A percentile compares a stretch with the other conserved stretches of the same genome.
Evolutionary conservation across 352 stramenopile species (phyloP).

Genomic region (Pythium brachiatum): DNA sequence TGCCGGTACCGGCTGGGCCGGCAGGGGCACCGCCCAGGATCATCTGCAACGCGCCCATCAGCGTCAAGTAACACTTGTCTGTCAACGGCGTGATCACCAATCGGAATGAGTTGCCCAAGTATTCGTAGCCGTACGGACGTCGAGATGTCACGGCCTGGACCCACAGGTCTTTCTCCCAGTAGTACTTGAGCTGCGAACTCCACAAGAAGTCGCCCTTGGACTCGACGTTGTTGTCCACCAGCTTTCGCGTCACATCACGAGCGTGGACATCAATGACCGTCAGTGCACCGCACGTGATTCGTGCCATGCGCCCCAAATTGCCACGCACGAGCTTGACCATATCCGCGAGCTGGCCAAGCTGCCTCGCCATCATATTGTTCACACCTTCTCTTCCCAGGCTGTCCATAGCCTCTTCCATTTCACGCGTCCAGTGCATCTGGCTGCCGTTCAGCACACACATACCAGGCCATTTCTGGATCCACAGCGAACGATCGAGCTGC

Average conservation of each 20-base stretch:
- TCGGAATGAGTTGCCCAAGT: slow-evolving; percentile 94
- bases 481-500: slow-evolving; percentile 75
- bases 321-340: slow-evolving; percentile 93
- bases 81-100: slow-evolving; percentile 96
- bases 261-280: slow-evolving; percentile 96
- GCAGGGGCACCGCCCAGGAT: slow-evolving; percentile 92
- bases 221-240: slow-evolving; percentile 88
- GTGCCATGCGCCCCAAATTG: slow-evolving; percentile 83
- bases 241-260: slow-evolving; percentile 91
- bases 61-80: slow-evolving; percentile 95
- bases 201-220: slow-evolving; percentile 88
- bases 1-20: slow-evolving; percentile 92
- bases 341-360: slow-evolving; percentile 89
- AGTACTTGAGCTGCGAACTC: slow-evolving; percentile 90
- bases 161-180: slow-evolving; percentile 91
- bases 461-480: slow-evolving; percentile 92
- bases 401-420: slow-evolving; percentile 88
- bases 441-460: slow-evolving; percentile 91
- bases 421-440: slow-evolving; percentile 93
- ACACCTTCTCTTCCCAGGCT: slow-evolving; percentile 73
- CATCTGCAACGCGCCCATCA: slow-evolving; percentile 96
- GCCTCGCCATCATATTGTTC: slow-evolving; percentile 68
- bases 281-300: slow-evolving; percentile 88
- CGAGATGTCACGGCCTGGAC: slow-evolving; percentile 89
- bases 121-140: slow-evolving; percentile 95